Conservation (phyloP, 2,329 filamentous ascomycete species). For the Trichoderma atroviride region DNA sequence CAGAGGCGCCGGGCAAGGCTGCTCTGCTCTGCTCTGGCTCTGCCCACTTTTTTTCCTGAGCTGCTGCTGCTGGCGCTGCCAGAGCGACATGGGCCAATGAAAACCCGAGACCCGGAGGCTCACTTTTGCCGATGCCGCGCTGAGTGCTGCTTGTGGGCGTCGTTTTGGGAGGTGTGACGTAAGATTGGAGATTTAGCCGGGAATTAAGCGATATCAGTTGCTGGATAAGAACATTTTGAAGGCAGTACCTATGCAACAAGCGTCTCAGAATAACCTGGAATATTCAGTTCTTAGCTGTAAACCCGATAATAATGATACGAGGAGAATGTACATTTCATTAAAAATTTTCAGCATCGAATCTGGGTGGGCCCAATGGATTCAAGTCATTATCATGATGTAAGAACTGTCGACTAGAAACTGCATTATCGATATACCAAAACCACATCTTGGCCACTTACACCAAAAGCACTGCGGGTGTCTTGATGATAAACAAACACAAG, state of each 20-base stretch:
- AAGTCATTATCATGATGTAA: background rate
- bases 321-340: too few species aligned
- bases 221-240: background rate
- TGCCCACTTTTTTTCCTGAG: slow-evolving; percentile 24
- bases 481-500: background rate
- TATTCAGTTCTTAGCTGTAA: background rate
- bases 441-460: background rate
- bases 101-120: slow-evolving; percentile 28
- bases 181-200: background rate
- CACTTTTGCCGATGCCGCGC: slow-evolving; percentile 30
- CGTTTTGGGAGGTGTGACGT: slow-evolving; percentile 4
- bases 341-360: background rate
- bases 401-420: background rate
- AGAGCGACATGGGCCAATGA: slow-evolving; percentile 30
- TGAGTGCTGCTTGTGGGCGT: background rate
- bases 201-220: slow-evolving; percentile 9
- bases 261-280: too few species aligned
- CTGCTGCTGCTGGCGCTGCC: slow-evolving; percentile 17
- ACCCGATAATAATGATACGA: background rate
- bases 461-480: background rate
- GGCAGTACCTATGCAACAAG: too few species aligned
- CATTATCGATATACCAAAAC: background rate
- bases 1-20: slow-evolving; percentile 26
- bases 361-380: background rate
- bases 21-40: slow-evolving; percentile 22